Base-by-base conservation (phyloP, 768 basidiomycete species). In the Trametes cinnabarina region DNA sequence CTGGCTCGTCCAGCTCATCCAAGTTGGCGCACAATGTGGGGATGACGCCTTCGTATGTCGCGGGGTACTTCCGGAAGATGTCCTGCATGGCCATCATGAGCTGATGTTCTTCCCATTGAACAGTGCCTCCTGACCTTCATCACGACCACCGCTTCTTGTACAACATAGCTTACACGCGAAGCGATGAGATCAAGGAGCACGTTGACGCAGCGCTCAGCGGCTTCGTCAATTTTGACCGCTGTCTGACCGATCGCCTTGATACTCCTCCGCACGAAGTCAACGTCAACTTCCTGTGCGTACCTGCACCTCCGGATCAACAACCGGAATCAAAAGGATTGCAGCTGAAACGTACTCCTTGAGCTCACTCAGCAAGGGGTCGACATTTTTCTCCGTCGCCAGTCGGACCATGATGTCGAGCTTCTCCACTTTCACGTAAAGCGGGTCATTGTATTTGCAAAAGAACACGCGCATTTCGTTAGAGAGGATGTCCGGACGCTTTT, bases 371-470 rank as follows among this genome's bases (percentile, higher is more conserved):
- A 98, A 77, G 8, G 94, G 93, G 73, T 98, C 94, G 1, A 96
- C 92, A 65, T 98, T 99, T 72, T 83, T 86, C 61, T 98, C 96
- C 20, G 80, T 82, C 12, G 93, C 94, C 55, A 99, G 76, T 54
- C 93, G 81, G 49, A 98, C 91, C 97, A 99, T 99, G 69, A 98
- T 97, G 65, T 98, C 97, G 63, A 99, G 76, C 73, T 99, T 98
- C 73, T 98, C 97, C 51, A 98, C 84, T 73, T 99, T 99, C 71
- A 98, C 95, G 68, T 98, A 99, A n/a, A 96, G 76, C 5, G 96
- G 96, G 68, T 99, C 96, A 68, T 98, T 98, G 76, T 99, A 98
- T 73, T 99, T 99, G 85, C 96, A 98, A 79, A 98, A 99, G 72
- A 99, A 99, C 19, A 99, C 97, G 43, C 95, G 83, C 92, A 99